Evolutionary conservation across 2,329 filamentous ascomycete species (phyloP).

Genomic region (Colletotrichum sp.): DNA sequence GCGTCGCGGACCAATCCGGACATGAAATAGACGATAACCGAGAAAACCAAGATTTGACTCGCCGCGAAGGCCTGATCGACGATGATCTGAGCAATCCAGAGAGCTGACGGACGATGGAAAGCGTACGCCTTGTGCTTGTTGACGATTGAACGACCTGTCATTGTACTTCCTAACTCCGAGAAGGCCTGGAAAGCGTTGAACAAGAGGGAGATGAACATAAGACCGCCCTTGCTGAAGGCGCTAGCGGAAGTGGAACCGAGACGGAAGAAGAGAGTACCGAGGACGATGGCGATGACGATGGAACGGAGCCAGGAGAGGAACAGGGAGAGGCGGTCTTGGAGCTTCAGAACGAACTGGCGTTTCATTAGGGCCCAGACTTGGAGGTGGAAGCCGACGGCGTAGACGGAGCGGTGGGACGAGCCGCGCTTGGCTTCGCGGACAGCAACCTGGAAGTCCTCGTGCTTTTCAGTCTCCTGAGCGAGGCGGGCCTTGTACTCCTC

Average conservation of each 20-base stretch:
- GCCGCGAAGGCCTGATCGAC: constrained; percentile 78
- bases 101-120: constrained; percentile 80
- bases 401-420: constrained; percentile 77
- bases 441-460: constrained; percentile 79
- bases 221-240: constrained; percentile 81
- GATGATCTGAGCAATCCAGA: constrained; percentile 84
- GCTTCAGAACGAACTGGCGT: constrained; percentile 84
- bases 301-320: constrained; percentile 71
- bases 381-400: constrained; percentile 81
- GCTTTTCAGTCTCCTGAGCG: constrained; percentile 67
- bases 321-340: constrained; percentile 84
- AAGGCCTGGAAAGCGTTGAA: constrained; percentile 92
- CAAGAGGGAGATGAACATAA: constrained; percentile 79
- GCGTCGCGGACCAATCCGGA: constrained; percentile 71
- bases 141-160: constrained; percentile 78
- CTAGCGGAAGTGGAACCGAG: constrained; percentile 70
- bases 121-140: constrained; percentile 87
- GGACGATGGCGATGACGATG: constrained; percentile 77
- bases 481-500: constrained; percentile 69
- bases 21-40: constrained; percentile 82
- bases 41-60: constrained; percentile 74
- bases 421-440: constrained; percentile 81
- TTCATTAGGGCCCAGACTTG: constrained; percentile 86
- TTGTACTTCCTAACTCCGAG: constrained; percentile 75
- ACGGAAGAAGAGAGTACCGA: constrained; percentile 80